Conservation (phyloP, 164 flowering plant species). For the Buxus sempervirens region DNA sequence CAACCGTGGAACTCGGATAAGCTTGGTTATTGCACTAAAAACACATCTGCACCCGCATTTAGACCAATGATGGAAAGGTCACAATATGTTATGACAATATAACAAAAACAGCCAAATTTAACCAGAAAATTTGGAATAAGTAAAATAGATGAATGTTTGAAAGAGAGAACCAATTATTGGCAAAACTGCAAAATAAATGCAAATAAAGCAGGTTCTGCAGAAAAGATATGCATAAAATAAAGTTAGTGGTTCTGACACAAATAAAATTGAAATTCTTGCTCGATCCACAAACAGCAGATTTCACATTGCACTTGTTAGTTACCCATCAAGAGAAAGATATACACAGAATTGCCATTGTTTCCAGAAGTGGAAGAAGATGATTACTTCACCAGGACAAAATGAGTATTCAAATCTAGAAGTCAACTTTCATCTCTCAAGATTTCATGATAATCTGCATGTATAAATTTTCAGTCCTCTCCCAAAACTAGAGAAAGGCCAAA, state of each 20-base stretch:
- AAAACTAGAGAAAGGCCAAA: too few relatives aligned
- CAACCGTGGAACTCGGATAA: conserved; percentile 61
- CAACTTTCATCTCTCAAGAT: background rate
- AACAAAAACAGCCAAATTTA: background rate
- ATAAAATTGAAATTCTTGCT: background rate
- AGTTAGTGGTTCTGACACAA: too few relatives aligned
- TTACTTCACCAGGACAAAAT: background rate
- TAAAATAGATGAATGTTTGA: background rate
- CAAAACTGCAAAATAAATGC: background rate
- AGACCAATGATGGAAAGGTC: background rate
- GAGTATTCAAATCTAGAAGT: background rate
- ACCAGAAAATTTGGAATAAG: background rate
- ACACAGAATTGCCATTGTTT: background rate
- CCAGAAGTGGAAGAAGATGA: background rate
- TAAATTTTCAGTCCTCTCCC: too few relatives aligned
- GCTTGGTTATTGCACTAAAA: conserved; percentile 84
- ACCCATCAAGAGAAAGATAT: background rate
- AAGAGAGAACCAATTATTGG: background rate
- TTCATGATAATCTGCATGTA: background rate
- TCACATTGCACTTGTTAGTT: background rate
- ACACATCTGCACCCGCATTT: conserved; percentile 63
- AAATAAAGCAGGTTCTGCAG: background rate
- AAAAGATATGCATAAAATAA: too few relatives aligned
- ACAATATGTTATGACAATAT: background rate
- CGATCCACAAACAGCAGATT: background rate